Evolutionary conservation across 306 rosid species (phyloP), one percentile per base, ranked within the genome.

Genomic region (Cucurbita maxima): DNA sequence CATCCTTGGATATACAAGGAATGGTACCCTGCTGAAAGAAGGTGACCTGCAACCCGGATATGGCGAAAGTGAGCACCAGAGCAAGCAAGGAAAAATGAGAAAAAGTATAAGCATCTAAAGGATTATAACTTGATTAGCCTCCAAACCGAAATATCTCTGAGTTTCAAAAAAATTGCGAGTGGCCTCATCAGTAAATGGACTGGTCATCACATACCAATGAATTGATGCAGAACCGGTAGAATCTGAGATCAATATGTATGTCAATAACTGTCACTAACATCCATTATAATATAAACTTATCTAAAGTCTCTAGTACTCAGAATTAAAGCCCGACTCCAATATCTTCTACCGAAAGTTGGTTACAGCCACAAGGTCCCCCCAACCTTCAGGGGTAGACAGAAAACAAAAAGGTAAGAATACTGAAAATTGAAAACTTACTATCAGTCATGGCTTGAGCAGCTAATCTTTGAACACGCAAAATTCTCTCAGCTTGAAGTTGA

Each of bases 121-220:
- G 69, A 41, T 70, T 77, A 84, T 83, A 66, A 88, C 98, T 81
- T 93, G 98, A 57, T 94, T 97, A 70, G 95, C 83, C 58, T 91
- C 96, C 54, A 94, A 92, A 79, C 99, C 97, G 79, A 94, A 91
- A 81, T 52, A 91, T 80, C 82, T 89, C 60, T 88, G 99, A 81
- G 85, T 82, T 80, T 91, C 96, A 82, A 91, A 94, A 87, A 83
- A 94, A 79, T 79, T 94, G 53, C 84, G 90, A 38, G 99, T 94
- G 76, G 90, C 82, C 25, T 91, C 97, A 81, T 94, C 97, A 61
- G 96, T 94, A 76, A 94, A 94, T 58, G 99, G 97, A 79, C 99
- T 94, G 66, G 99, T 94, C 99, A 94, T 91, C 55, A 94, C 86
- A 79, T 91, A 94, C 99, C 99, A 94, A 83, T 89, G 97, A 73